Evolutionary conservation across 352 stramenopile species (phyloP), one percentile per base, ranked within the genome.

Genomic region (Phytophthora cactorum): DNA sequence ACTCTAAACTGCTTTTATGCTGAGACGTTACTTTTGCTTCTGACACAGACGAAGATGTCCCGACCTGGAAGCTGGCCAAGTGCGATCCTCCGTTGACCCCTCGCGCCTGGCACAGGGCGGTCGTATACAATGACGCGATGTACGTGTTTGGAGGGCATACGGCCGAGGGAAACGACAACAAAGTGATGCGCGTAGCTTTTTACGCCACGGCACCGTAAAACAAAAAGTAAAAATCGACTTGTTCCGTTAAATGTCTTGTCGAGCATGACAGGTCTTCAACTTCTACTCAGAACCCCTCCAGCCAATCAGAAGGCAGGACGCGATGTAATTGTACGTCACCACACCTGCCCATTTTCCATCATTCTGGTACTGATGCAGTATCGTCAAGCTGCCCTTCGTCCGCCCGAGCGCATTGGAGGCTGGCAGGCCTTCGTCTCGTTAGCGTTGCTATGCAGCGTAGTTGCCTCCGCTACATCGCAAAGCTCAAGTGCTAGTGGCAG

Each of bases 91-190:
- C 68, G n/a, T 59, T 82, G 12, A 63, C 52, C 14, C 74, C 78
- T 52, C 81, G 81, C 46, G 78, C 83, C 29, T 89, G 78, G 81
- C 81, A 89, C 46, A 76, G 81, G 51, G 72, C 73, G 1, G 74
- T 83, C 15, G 72, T 76, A 53, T 70, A 74, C 32, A 65, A 74
- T 5, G 74, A 62, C 25, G 72, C 67, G 11, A 87, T 86, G 76
- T 84, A 80, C 43, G 72, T 89, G 17, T 89, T 87, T 59, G 81
- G 81, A 43, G 78, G 81, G 6, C 77, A 79, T 68, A 87, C 74
- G 1, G 36, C 78, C 7, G 44, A 70, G 8, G 80, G 80, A 6
- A 77, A 84, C 50, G 80, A 87, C 55, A 86, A 87, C 57, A 59
- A 75, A 39, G 74, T 89, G 27, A 81, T 69, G 14, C 68, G 68